phyloP scores from a whole-genome alignment of 352 stramenopile species.

The Albugo laibachii region DNA sequence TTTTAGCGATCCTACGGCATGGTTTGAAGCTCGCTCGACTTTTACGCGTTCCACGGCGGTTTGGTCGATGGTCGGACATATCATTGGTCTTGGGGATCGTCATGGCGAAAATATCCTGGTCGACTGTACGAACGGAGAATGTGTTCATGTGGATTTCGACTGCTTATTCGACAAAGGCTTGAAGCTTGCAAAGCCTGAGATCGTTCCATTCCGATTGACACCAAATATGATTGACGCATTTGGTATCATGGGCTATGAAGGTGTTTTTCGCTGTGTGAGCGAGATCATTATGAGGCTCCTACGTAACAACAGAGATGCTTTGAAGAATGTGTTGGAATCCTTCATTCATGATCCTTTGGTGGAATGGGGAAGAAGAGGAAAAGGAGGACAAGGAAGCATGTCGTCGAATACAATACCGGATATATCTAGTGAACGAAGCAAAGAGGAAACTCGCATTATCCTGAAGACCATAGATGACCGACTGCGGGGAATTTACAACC shows the following conservation, averaged over 20 bases:
- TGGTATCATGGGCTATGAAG: constrained; percentile 91
- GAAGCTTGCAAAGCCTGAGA: constrained; percentile 88
- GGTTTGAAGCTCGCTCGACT: constrained; percentile 90
- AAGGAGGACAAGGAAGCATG: constrained; percentile 27
- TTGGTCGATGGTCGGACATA: constrained; percentile 96
- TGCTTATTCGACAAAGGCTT: constrained; percentile 99
- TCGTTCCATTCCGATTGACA: constrained; percentile 99
- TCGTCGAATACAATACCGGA: constrained; percentile 15
- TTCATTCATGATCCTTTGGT: constrained; percentile 97
- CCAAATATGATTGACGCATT: constrained; percentile 99
- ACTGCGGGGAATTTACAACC: constrained; percentile 84
- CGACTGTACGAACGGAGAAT: constrained; percentile 92
- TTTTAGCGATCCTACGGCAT: constrained; percentile 92
- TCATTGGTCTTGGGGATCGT: constrained; percentile 85
- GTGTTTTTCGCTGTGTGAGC: constrained; percentile 84
- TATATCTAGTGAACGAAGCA: constrained; percentile 50
- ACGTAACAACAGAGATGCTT: constrained; percentile 90
- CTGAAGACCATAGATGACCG: constrained; percentile 84
- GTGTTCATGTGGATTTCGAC: constrained; percentile 99
- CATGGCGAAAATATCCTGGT: constrained; percentile 99
- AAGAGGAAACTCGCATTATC: constrained; percentile 70
- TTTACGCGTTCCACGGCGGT: constrained; percentile 80
- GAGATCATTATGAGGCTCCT: constrained; percentile 85
- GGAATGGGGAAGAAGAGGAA: constrained; percentile 73
- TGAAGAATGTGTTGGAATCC: constrained; percentile 97